These are phyloP conservation scores for Alternaria viburni DNA, from an alignment of 2,329 filamentous ascomycete species.

Conservation along the genomic window DNA sequence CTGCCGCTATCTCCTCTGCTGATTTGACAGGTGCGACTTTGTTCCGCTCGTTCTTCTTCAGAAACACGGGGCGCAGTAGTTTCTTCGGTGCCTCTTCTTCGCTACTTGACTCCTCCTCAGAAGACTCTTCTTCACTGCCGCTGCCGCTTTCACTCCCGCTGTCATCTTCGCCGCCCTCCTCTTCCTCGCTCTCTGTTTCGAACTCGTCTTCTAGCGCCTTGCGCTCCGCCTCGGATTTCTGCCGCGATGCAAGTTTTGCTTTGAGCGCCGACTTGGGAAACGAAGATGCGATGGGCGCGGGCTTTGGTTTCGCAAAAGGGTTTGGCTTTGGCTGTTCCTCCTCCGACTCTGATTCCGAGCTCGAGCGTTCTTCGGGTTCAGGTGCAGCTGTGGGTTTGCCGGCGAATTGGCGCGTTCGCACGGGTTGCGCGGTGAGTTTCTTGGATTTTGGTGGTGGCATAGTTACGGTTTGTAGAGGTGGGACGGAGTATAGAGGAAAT, in stretches of 20 bases:
- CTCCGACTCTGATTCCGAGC: conserved; percentile 57
- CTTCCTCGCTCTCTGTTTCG: conserved; percentile 59
- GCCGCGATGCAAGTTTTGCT: conserved; percentile 51
- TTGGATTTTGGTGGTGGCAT: conserved; percentile 66
- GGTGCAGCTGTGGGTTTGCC: conserved; percentile 70
- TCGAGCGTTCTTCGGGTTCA: conserved; percentile 47
- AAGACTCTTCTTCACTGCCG: conserved; percentile 38
- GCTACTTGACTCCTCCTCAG: conserved; percentile 61
- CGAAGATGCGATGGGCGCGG: conserved; percentile 53
- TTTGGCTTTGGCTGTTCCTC: conserved; percentile 57
- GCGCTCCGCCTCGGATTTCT: conserved; percentile 37
- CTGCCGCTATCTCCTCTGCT: conserved; percentile 53
- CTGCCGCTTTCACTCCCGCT: conserved; percentile 25
- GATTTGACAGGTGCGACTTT: conserved; percentile 40
- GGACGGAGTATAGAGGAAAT: neutral
- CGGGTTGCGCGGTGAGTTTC: conserved; percentile 92
- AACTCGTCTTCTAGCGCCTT: conserved; percentile 61
- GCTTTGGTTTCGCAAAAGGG: conserved; percentile 41
- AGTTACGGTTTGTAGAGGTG: neutral
- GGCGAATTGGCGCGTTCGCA: conserved; percentile 79
- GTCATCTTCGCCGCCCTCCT: conserved; percentile 32
- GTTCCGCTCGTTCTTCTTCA: conserved; percentile 67
- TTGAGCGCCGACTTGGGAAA: conserved; percentile 54
- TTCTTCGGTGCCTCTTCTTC: conserved; percentile 65
- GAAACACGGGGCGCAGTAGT: conserved; percentile 70